Conservation (phyloP, 345 rosid genomes). For the Murraya paniculata region DNA sequence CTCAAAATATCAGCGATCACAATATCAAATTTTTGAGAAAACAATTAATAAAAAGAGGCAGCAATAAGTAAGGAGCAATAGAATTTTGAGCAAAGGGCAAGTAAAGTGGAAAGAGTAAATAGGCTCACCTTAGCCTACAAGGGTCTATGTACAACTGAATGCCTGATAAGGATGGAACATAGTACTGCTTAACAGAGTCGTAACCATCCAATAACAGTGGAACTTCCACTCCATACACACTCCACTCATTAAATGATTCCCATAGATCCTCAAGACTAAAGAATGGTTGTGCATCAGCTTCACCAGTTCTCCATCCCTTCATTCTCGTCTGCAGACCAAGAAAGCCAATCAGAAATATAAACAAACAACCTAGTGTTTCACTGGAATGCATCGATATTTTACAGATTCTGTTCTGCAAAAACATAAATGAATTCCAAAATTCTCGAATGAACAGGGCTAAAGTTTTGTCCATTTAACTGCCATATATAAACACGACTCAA, state of each 20-base stretch:
- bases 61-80: neutral
- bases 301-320: conserved; percentile 27
- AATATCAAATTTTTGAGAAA: neutral
- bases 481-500: neutral
- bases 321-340: conserved; percentile 27
- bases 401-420: no score
- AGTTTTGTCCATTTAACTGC: neutral
- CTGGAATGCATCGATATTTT: neutral
- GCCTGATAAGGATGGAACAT: conserved; percentile 68
- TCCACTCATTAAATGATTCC: conserved; percentile 65
- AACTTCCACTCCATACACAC: conserved; percentile 63
- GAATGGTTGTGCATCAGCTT: conserved; percentile 27
- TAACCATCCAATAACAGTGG: conserved; percentile 44
- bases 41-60: conserved; percentile 3
- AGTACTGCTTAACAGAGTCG: conserved; percentile 52
- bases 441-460: neutral
- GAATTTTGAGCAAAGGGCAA: neutral
- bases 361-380: neutral
- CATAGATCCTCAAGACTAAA: conserved; percentile 50
- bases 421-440: neutral
- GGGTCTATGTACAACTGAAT: conserved; percentile 55
- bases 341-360: conserved; percentile 1
- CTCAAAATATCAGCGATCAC: neutral
- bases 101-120: conserved; percentile 6
- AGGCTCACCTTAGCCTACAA: conserved; percentile 40